These are phyloP conservation scores for Sugiyamaella paludigena DNA, from an alignment of 1,139 yeast genomes.

Conservation along the genomic window DNA sequence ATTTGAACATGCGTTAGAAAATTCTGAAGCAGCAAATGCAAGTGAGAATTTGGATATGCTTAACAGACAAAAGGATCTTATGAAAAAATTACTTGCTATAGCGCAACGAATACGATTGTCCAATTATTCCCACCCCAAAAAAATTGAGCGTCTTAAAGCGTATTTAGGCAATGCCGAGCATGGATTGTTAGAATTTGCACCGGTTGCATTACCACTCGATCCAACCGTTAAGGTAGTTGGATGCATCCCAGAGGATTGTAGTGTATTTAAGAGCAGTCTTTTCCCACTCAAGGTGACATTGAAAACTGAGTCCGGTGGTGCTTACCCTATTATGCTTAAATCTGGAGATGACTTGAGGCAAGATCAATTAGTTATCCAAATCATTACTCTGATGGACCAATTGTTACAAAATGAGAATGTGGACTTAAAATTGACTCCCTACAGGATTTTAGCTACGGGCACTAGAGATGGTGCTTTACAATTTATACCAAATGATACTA, in stretches of 20 bases:
- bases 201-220: conserved; percentile 69
- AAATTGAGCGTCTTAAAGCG: conserved; percentile 46
- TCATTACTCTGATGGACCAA: conserved; percentile 87
- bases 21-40: conserved; percentile 33
- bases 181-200: conserved; percentile 46
- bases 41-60: conserved; percentile 33
- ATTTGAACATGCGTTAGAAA: conserved; percentile 36
- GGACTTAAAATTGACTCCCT: conserved; percentile 84
- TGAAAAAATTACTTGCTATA: conserved; percentile 43
- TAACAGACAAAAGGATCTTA: conserved; percentile 46
- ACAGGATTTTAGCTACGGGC: conserved; percentile 86
- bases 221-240: conserved; percentile 70
- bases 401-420: conserved; percentile 84
- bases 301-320: conserved; percentile 55
- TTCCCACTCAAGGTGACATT: conserved; percentile 84
- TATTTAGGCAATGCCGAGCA: conserved; percentile 40
- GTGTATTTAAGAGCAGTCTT: conserved; percentile 86
- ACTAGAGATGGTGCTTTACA: conserved; percentile 90
- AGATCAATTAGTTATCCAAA: conserved; percentile 93
- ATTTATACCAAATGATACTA: conserved; percentile 85
- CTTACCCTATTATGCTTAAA: conserved; percentile 85
- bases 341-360: conserved; percentile 95
- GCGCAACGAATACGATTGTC: conserved; percentile 46
- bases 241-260: conserved; percentile 72
- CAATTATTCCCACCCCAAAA: conserved; percentile 57